Evolutionary conservation across 495 filamentous ascomycete species (phyloP), one percentile per base, ranked within the genome.

Genomic region (Aspergillus mulundensis): DNA sequence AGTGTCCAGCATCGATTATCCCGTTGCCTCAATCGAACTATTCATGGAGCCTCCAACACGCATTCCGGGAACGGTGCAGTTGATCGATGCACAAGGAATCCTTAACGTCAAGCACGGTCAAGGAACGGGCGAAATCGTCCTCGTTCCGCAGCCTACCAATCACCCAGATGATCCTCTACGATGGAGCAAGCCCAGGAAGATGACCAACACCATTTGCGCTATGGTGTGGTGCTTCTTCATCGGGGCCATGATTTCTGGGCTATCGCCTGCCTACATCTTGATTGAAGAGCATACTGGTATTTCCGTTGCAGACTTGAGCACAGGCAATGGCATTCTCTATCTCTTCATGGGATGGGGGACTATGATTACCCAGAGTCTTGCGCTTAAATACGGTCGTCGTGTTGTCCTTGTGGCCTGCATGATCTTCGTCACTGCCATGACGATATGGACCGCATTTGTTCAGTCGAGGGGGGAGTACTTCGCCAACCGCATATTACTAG

Each of bases 401-500:
- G 54, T 50, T 21, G 58, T 69, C 19, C 59, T 61, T 23, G 38
- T 75, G 4, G 18, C 69, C 30, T 63, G 59, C 7, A 61, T 70
- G 50, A 66, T 70, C 20, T 59, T 21, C n/a, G 61, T 48, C 40
- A 46, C 59, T 53, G 64, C 66, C 25, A 66, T 75, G 40, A 73
- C 70, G 50, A 67, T 72, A n/a, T 80, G 77, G 75, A 70, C 72
- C 0, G 69, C 77, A 0, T 74, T 71, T 47, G 70, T 72, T n/a
- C 67, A 62, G 48, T 69, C 65, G 1, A 72, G 72, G 49, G 69
- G 71, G 5, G 66, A 79, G 47, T 83, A 75, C 74, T 76, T 78
- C 16, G 79, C 73, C 21, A 78, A 75, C 47, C 72, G 77, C 18
- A 72, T 81, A 32, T 58, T 84, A 16, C 70, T 77, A 40, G 79